phyloP scores from a whole-genome alignment of 78 protist species.

The Mastigamoeba balamuthi region DNA sequence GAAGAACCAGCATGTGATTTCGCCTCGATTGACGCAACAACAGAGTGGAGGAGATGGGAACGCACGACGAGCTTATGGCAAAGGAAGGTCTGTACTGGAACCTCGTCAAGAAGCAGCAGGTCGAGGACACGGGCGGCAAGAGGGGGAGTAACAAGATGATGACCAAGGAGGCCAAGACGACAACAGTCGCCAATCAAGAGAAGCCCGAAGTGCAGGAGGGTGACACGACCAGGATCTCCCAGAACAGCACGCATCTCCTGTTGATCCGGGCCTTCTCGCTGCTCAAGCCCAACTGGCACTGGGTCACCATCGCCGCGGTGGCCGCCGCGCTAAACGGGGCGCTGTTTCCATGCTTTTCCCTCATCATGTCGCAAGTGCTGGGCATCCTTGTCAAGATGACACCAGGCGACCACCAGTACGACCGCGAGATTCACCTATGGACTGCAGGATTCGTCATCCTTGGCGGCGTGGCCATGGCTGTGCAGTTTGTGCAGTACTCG shows the following conservation, averaged over 20 bases:
- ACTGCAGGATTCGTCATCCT: not conserved
- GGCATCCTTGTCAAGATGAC: not conserved
- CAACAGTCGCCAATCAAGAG: no score
- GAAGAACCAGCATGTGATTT: no score
- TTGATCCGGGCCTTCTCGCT: not conserved
- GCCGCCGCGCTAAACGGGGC: no score
- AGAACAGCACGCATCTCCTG: no score
- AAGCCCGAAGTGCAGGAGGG: no score
- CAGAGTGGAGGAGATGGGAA: constrained; percentile 22
- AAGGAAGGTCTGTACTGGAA: constrained; percentile 20
- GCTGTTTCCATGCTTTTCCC: constrained; percentile 35
- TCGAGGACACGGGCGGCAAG: no score
- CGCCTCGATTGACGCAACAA: no score
- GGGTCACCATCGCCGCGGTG: no score
- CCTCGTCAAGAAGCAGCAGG: constrained; percentile 4
- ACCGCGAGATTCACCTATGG: not conserved
- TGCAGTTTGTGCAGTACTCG: constrained; percentile 17
- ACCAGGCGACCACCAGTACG: no score
- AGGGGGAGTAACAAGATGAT: no score
- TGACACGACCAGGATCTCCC: no score
- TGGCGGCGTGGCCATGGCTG: not conserved
- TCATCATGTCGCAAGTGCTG: constrained; percentile 26
- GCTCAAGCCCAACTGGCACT: not conserved
- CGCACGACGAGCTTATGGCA: constrained; percentile 54
- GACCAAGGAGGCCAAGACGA: no score